Evolutionary conservation across 2,329 filamentous ascomycete genomes (phyloP).

Genomic region (Botrytis sinoallii): DNA sequence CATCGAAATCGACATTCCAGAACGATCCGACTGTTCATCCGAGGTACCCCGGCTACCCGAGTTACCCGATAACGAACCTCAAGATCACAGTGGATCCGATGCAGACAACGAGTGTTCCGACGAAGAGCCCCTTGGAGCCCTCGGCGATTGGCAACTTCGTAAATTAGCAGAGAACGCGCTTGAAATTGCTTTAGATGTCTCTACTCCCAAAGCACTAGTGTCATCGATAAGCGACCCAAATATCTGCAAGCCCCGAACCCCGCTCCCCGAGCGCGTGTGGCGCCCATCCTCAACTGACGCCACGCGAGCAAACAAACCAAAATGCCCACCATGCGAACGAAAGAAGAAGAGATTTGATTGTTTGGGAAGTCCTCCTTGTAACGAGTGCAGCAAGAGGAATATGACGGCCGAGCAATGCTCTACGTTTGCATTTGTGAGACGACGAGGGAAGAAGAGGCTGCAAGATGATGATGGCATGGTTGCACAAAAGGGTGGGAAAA

Average conservation of each 20-base stretch:
- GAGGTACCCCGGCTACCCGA: not conserved
- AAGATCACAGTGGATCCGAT: constrained; percentile 16
- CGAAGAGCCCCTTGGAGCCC: not conserved
- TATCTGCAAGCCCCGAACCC: constrained; percentile 3
- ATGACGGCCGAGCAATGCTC: constrained; percentile 11
- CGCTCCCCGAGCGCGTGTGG: constrained; percentile 12
- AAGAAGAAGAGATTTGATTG: constrained; percentile 19
- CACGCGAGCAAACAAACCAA: constrained; percentile 16
- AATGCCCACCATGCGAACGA: constrained; percentile 18
- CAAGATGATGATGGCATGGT: constrained; percentile 10
- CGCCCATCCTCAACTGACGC: not conserved
- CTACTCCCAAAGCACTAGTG: not conserved
- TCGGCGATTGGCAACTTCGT: constrained; percentile 8
- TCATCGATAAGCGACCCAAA: not conserved
- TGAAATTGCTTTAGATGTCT: constrained; percentile 6
- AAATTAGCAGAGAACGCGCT: constrained; percentile 14
- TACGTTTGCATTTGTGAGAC: not conserved
- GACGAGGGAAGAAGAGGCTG: not conserved
- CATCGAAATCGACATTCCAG: not conserved
- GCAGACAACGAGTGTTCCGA: constrained; percentile 15
- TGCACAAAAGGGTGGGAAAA: constrained; percentile 5
- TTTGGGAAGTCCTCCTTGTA: constrained; percentile 15
- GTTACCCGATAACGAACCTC: not conserved
- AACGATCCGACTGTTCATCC: not conserved
- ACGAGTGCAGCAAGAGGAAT: constrained; percentile 13